Base-by-base conservation (phyloP, 495 filamentous ascomycete genomes). In the Xylaria cubensis region DNA sequence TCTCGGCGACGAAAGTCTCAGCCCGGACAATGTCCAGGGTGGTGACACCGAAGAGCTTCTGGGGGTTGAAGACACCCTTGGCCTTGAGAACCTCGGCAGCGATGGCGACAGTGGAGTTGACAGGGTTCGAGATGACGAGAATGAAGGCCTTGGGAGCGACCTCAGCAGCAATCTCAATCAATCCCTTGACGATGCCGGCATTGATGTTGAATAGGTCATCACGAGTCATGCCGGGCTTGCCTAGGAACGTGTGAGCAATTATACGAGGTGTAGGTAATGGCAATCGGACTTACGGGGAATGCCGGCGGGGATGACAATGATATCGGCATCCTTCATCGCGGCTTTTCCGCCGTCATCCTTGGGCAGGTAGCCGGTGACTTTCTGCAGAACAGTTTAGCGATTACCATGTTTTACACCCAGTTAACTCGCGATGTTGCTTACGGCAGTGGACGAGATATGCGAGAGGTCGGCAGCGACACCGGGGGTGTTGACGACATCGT, bases 141-240 rank as follows among this genome's bases (percentile, higher is more conserved):
- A 95, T 89, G 83, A 91, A 98, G 48, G 96, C 96, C 77, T 97
- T 95, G 75, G 96, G 96, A 80, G 89, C 89, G 76, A 90, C 87
- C 80, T 98, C 90, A 72, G 96, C 95, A 74, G 95, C 90, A 41
- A 93, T 90, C 81, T 94, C 90, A 78, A 93, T 90, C 65, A 98
- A 87, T 72, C 92, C 92, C 78, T 93, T 92, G 75, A 98, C 94
- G 78, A 98, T 97, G 71, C 94, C 93, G 64, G 95, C 95, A 78
- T 98, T 98, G 86, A 97, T 94, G 84, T 96, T 97, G 92, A 99
- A 99, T 69, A 99, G 94, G 77, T 98, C 95, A 79, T 99, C 97
- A 86, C 96, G 94, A 81, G 92, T 97, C 96, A 99, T 99, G 78
- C 97, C 97, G 71, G 96, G 96, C 87, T 98, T 98, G 84, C 95